Base-by-base conservation (phyloP, 257 asterid species). In the Gentiana straminea region DNA sequence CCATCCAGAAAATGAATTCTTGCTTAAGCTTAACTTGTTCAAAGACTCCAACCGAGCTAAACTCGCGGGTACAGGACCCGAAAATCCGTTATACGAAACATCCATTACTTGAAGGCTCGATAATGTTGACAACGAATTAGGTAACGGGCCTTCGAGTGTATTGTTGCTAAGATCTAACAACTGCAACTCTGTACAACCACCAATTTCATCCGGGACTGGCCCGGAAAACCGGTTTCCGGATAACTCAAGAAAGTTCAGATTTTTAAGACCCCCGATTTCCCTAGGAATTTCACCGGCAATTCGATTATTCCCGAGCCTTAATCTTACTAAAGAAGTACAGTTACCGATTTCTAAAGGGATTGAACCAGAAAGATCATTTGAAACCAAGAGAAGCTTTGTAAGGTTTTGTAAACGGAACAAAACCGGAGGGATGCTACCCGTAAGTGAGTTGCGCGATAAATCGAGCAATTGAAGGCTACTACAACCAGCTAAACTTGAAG, bases 401-500 rank as follows among this genome's bases (percentile, higher is more conserved):
- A 76, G 82, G 47, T 76, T 76, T 51, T 71, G 65, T 50, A 76
- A 52, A 35, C 49, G 62, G 54, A 76, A 76, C 69, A 76, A 35
- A 6, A 62, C 68, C 0, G 76, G 67, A 43, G 82, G 82, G 9
- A 76, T 60, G 45, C 69, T 63, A 54, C 82, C 82, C 24, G 82
- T 76, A 44, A 76, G 82, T 10, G 79, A 76, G 53, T 76, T 76
- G 45, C 63, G 76, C 7, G 82, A 72, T 57, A 76, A 66, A 65
- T 76, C 82, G 13, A 76, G 46, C 6, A 78, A 68, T 46, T 76
- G 76, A 10, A 76, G 72, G 57, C 61, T 73, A 55, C 51, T 52
- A 66, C 82, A 76, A 60, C 72, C 70, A 48, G 68, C 71, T 72
- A 76, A 69, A 69, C 69, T 72, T 60, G 46, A 58, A 32, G 82